Evolutionary conservation across 1,284 basidiomycete genomes (phyloP).

Genomic region (Trametes polyzona): DNA sequence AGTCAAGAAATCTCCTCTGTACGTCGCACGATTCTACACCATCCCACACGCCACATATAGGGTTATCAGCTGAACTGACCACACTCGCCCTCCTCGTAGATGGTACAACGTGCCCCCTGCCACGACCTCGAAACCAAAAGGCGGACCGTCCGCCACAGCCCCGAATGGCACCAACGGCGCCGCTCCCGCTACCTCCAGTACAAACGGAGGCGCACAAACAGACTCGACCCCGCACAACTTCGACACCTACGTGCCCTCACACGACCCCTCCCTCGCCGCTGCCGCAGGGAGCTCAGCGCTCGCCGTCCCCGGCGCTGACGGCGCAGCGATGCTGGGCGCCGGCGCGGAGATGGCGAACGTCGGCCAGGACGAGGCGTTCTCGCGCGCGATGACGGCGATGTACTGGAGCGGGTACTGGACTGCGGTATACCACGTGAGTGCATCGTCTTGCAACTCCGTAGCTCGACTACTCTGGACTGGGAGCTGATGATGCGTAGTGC

Average conservation of each 20-base stretch:
- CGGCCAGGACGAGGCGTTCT: conserved; percentile 73
- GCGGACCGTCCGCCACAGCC: background rate
- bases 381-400: conserved; percentile 72
- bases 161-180: conserved; percentile 13
- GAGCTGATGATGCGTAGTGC: conserved; percentile 4
- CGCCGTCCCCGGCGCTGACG: conserved; percentile 29
- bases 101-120: conserved; percentile 77
- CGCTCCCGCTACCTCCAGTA: conserved; percentile 15
- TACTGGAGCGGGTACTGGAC: conserved; percentile 88
- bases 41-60: too few relatives aligned
- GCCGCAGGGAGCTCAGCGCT: background rate
- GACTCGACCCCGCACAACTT: conserved; percentile 70
- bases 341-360: conserved; percentile 43
- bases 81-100: conserved; percentile 40
- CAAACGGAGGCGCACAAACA: conserved; percentile 19
- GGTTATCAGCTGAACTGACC: background rate
- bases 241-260: conserved; percentile 65
- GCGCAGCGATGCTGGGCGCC: conserved; percentile 31
- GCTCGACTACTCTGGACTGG: background rate
- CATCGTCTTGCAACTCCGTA: background rate
- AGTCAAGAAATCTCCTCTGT: conserved; percentile 73
- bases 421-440: conserved; percentile 71
- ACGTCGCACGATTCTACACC: conserved; percentile 33
- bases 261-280: conserved; percentile 62
- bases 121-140: conserved; percentile 30